phyloP scores from a whole-genome alignment of 2,329 filamentous ascomycete genomes.

The Xylaria sp. region DNA sequence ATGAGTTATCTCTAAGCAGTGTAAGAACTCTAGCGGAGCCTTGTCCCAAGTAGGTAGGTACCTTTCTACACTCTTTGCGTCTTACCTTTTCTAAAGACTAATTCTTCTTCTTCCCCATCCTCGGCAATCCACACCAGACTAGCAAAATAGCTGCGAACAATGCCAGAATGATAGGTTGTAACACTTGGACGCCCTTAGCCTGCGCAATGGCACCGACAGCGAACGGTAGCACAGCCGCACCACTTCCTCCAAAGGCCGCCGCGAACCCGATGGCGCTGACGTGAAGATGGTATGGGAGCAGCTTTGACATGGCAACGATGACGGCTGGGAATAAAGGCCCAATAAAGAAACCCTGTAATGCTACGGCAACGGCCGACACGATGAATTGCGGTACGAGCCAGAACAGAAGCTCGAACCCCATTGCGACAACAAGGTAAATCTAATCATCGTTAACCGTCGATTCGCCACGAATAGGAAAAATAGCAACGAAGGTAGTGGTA shows the following conservation, averaged over 20 bases:
- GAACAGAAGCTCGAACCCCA: slow-evolving; percentile 77
- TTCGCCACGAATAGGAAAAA: background rate
- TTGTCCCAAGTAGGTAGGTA: background rate
- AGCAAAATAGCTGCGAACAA: slow-evolving; percentile 57
- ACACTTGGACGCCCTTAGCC: slow-evolving; percentile 63
- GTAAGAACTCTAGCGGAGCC: background rate
- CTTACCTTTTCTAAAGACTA: slow-evolving; percentile 38
- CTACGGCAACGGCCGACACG: slow-evolving; percentile 77
- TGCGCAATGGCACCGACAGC: slow-evolving; percentile 74
- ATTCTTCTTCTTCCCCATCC: slow-evolving; percentile 55
- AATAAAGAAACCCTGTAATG: slow-evolving; percentile 81
- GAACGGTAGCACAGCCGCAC: slow-evolving; percentile 75
- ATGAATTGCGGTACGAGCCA: slow-evolving; percentile 85
- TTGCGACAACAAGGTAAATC: slow-evolving; percentile 72
- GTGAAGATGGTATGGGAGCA: slow-evolving; percentile 77
- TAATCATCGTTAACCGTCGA: slow-evolving; percentile 31
- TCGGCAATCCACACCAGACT: slow-evolving; percentile 61
- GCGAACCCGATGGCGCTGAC: slow-evolving; percentile 82
- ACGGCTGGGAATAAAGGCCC: slow-evolving; percentile 81
- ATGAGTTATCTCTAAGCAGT: background rate
- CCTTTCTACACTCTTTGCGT: background rate
- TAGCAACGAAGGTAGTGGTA: background rate
- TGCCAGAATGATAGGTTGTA: slow-evolving; percentile 68
- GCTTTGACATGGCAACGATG: slow-evolving; percentile 75
- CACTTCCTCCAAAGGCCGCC: slow-evolving; percentile 78